Evolutionary conservation across 495 filamentous ascomycete genomes (phyloP), one percentile per base, ranked within the genome.

Genomic region (Hypoxylon lienhwacheense): DNA sequence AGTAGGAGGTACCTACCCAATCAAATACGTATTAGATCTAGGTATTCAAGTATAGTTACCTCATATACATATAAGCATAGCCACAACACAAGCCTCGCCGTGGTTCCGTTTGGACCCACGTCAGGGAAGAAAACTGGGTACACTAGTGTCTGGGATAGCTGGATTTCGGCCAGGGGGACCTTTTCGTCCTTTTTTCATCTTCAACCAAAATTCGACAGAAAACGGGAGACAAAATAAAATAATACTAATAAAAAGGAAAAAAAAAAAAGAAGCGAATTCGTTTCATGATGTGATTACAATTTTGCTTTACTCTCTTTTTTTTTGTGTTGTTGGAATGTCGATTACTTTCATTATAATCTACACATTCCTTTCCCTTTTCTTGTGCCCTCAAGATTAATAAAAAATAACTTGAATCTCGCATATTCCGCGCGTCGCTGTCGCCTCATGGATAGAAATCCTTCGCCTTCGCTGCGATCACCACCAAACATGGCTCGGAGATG

Each of bases 401-500:
- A n/a, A n/a, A n/a, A n/a, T n/a, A n/a, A n/a, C n/a, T n/a, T n/a
- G n/a, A n/a, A n/a, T 14, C 15, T 29, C 46, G 22, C 3, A 25
- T 25, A 32, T 7, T 25, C 24, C 17, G 14, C 36, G 26, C n/a
- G 12, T 35, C 26, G 15, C 34, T 29, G 11, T 39, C 19, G 11
- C 44, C 46, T 54, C 42, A 67, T 67, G 65, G 65, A 65, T 57
- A 59, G 61, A 33, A 52, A 32, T 41, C 53, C 52, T 12, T 66
- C 61, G 25, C 58, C 66, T 8, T 47, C 66, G 47, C 28, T 61
- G 34, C 59, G 46, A 46, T 56, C 62, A 29, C 47, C 64, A 47
- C 52, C 47, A 34, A 70, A 60, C 41, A 75, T 73, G 67, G 63
- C 69, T 47, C 70, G 73, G 45, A 74, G 74, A 60, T 93, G 85